These are phyloP conservation scores for Solanum verrucosum DNA, from an alignment of 257 asterid genomes.

Conservation along the genomic window DNA sequence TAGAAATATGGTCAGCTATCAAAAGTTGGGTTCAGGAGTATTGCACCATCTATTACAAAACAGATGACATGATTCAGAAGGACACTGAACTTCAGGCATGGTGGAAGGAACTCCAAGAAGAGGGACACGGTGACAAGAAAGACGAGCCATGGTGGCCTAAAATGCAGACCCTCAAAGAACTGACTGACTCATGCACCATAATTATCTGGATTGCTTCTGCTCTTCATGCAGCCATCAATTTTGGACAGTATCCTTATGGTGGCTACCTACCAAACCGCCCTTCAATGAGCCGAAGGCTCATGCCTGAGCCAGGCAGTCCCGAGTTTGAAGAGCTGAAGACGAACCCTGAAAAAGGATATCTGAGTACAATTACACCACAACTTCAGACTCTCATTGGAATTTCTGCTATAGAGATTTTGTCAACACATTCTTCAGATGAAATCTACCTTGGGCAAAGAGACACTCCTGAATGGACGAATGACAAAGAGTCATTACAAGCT, in stretches of 20 bases:
- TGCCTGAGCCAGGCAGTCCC: slow-evolving; percentile 48
- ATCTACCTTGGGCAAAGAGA: slow-evolving; percentile 66
- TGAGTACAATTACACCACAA: slow-evolving; percentile 55
- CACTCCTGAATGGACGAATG: slow-evolving; percentile 49
- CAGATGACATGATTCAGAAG: slow-evolving; percentile 31
- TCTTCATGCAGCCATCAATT: slow-evolving; percentile 75
- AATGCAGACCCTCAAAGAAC: slow-evolving; percentile 56
- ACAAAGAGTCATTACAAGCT: slow-evolving; percentile 37
- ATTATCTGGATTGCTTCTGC: slow-evolving; percentile 83
- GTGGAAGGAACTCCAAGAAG: slow-evolving; percentile 74
- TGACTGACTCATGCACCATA: slow-evolving; percentile 54
- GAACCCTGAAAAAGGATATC: slow-evolving; percentile 50
- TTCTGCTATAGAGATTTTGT: slow-evolving; percentile 53
- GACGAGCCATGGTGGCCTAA: slow-evolving; percentile 73
- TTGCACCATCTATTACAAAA: slow-evolving; percentile 54
- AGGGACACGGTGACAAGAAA: slow-evolving; percentile 69
- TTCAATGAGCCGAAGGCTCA: slow-evolving; percentile 52
- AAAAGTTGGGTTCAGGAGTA: slow-evolving; percentile 66
- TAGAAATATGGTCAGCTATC: slow-evolving; percentile 76
- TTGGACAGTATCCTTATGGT: slow-evolving; percentile 67
- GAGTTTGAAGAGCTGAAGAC: slow-evolving; percentile 52
- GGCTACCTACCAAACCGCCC: slow-evolving; percentile 79
- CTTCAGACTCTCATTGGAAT: slow-evolving; percentile 51
- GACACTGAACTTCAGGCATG: slow-evolving; percentile 67
- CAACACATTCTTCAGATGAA: slow-evolving; percentile 71